phyloP scores from a whole-genome alignment of 352 stramenopile species.

The Globisporangium splendens region DNA sequence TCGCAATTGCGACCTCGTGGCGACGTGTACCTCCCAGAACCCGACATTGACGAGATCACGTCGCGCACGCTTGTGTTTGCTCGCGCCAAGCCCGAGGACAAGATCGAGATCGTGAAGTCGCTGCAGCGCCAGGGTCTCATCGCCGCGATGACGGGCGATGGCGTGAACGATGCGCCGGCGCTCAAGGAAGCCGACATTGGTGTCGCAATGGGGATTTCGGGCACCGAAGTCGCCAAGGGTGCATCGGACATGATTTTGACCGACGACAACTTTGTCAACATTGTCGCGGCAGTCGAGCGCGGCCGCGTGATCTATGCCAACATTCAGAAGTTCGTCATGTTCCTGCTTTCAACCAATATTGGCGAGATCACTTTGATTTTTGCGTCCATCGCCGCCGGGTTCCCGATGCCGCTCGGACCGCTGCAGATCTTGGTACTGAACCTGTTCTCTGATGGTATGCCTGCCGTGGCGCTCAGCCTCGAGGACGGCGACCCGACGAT shows the following conservation, averaged over 20 bases:
- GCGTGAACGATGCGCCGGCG: constrained; percentile 97
- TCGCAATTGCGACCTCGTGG: constrained; percentile 48
- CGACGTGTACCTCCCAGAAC: constrained; percentile 53
- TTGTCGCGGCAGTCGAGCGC: constrained; percentile 95
- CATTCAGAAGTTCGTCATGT: constrained; percentile 98
- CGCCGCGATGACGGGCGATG: constrained; percentile 97
- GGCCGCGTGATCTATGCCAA: constrained; percentile 97
- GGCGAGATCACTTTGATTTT: constrained; percentile 91
- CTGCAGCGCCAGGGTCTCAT: constrained; percentile 87
- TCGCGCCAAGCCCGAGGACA: constrained; percentile 93
- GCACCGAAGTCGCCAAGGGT: constrained; percentile 97
- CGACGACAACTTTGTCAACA: constrained; percentile 98
- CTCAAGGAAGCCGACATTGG: constrained; percentile 95
- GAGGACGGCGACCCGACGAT: constrained; percentile 65
- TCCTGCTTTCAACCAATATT: constrained; percentile 97
- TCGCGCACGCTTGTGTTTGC: constrained; percentile 90
- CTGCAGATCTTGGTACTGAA: constrained; percentile 99
- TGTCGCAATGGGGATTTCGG: constrained; percentile 97
- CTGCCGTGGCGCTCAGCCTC: constrained; percentile 65
- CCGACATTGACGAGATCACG: constrained; percentile 88
- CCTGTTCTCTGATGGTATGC: constrained; percentile 96
- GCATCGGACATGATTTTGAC: constrained; percentile 98
- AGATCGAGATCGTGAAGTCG: constrained; percentile 95
- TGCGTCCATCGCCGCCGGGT: constrained; percentile 46
- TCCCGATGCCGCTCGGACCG: constrained; percentile 89